These are phyloP conservation scores for Senna tora DNA, from an alignment of 306 rosid species.

Conservation along the genomic window DNA sequence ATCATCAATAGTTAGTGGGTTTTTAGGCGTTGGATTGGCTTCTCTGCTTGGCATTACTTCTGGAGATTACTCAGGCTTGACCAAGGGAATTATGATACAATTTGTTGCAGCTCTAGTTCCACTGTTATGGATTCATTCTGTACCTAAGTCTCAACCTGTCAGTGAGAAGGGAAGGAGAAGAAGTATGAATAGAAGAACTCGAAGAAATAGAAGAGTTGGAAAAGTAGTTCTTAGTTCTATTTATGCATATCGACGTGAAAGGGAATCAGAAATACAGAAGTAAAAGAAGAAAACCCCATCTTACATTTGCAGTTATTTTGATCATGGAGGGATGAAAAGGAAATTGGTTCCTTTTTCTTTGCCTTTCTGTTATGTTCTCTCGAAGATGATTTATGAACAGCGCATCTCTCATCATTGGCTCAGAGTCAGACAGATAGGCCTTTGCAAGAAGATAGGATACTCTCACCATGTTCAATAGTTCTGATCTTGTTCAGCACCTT, in stretches of 20 bases:
- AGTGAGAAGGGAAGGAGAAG: slow-evolving; percentile 54
- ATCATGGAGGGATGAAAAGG: slow-evolving; percentile 22
- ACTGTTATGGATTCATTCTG: slow-evolving; percentile 49
- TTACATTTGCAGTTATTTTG: slow-evolving; percentile 4
- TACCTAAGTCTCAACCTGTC: slow-evolving; percentile 54
- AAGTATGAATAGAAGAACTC: slow-evolving; percentile 56
- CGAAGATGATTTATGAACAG: slow-evolving; percentile 11
- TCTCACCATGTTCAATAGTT: slow-evolving; percentile 23
- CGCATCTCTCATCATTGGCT: background rate
- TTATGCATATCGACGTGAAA: slow-evolving; percentile 59
- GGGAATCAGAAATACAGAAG: slow-evolving; percentile 61
- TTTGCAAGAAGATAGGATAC: slow-evolving; percentile 21
- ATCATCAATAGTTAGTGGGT: slow-evolving; percentile 75
- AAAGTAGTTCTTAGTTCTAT: slow-evolving; percentile 58
- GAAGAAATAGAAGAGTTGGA: slow-evolving; percentile 75
- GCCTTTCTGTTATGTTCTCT: background rate
- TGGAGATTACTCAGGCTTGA: slow-evolving; percentile 68
- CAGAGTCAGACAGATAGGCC: background rate
- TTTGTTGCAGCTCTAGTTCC: slow-evolving; percentile 75
- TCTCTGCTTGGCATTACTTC: slow-evolving; percentile 64
- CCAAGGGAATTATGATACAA: slow-evolving; percentile 65
- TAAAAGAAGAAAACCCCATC: slow-evolving; percentile 32
- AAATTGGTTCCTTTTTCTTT: slow-evolving; percentile 11
- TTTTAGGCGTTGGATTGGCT: slow-evolving; percentile 79
- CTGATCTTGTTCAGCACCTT: slow-evolving; percentile 33